These are phyloP conservation scores for Penicillium griseofulvum DNA, from an alignment of 2,329 filamentous ascomycete genomes.

Conservation along the genomic window DNA sequence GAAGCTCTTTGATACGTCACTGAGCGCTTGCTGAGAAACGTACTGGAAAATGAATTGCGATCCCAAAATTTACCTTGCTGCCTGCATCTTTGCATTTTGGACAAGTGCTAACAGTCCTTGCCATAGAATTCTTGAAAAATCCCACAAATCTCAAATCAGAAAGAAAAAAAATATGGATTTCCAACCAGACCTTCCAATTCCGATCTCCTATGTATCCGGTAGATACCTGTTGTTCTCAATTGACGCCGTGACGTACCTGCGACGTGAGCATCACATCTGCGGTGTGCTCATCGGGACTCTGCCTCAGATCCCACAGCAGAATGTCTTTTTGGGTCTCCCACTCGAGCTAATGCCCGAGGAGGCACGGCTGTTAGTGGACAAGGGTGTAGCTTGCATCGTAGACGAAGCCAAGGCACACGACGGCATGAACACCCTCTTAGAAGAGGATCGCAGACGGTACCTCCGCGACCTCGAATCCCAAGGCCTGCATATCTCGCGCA, in stretches of 20 bases:
- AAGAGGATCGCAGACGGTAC: constrained; percentile 61
- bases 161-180: constrained; percentile 32
- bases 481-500: constrained; percentile 50
- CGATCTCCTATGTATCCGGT: constrained; percentile 75
- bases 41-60: constrained; percentile 38
- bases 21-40: constrained; percentile 45
- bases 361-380: constrained; percentile 74
- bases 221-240: constrained; percentile 90
- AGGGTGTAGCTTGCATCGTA: constrained; percentile 72
- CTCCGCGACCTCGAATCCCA: constrained; percentile 56
- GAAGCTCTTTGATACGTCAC: constrained; percentile 52
- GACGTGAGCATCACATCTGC: constrained; percentile 77
- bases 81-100: not conserved
- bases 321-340: constrained; percentile 85
- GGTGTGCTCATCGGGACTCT: constrained; percentile 83
- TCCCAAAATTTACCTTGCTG: not conserved
- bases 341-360: constrained; percentile 90
- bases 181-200: constrained; percentile 57
- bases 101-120: constrained; percentile 16
- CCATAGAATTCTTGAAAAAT: constrained; percentile 19
- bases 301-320: constrained; percentile 90
- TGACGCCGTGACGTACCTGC: constrained; percentile 72
- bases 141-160: constrained; percentile 5
- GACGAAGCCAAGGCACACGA: constrained; percentile 74
- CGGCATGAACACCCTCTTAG: constrained; percentile 59